Evolutionary conservation across 1,284 basidiomycete genomes (phyloP).

Genomic region (Trichosporon sp.): DNA sequence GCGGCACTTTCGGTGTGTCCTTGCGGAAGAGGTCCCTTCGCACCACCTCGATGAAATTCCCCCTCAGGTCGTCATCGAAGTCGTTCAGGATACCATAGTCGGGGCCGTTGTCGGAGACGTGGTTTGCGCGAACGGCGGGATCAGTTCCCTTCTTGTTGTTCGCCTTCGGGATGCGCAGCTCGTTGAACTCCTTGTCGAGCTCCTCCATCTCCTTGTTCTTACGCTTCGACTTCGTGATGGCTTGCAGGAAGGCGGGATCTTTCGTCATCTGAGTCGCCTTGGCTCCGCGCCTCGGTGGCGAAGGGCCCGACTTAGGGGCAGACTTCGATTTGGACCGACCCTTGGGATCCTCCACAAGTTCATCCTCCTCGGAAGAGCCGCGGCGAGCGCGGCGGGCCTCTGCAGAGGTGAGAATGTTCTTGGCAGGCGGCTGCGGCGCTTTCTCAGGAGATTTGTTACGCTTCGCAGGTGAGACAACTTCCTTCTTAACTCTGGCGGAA

Average conservation of each 20-base stretch:
- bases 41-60: conserved; percentile 80
- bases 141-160: conserved; percentile 50
- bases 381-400: neutral
- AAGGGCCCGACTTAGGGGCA: neutral
- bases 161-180: conserved; percentile 69
- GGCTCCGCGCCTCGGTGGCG: conserved; percentile 4
- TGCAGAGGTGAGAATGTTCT: neutral
- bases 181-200: conserved; percentile 80
- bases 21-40: conserved; percentile 45
- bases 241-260: conserved; percentile 43
- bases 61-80: conserved; percentile 67
- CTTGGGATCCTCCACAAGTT: conserved; percentile 16
- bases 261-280: conserved; percentile 24
- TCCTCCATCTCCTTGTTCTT: conserved; percentile 51
- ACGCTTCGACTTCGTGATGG: conserved; percentile 31
- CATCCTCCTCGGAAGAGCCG: conserved; percentile 21
- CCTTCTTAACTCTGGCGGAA: conserved; percentile 6
- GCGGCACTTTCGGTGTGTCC: conserved; percentile 48
- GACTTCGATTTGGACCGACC: neutral
- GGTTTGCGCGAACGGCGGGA: conserved; percentile 6
- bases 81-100: conserved; percentile 58
- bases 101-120: conserved; percentile 8
- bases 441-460: neutral
- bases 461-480: conserved; percentile 1
- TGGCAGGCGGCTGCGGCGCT: neutral